Evolutionary conservation across 1,284 basidiomycete genomes (phyloP).

Genomic region (Xerocomus minutiporus): DNA sequence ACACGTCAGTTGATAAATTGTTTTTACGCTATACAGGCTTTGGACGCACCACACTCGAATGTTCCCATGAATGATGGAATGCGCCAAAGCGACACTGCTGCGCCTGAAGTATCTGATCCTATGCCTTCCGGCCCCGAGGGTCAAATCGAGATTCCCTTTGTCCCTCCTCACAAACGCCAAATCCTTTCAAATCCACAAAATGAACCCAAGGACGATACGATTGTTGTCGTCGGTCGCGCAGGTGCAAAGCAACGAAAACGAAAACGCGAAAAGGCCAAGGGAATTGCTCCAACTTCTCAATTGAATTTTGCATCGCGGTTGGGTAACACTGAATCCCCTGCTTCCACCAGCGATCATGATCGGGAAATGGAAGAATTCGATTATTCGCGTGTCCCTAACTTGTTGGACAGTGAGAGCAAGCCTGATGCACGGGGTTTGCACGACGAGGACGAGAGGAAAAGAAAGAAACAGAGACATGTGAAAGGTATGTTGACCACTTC

Average conservation of each 20-base stretch:
- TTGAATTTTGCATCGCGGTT: constrained; percentile 4
- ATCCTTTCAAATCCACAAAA: constrained; percentile 13
- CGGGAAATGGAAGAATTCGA: constrained; percentile 58
- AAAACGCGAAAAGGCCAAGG: constrained; percentile 24
- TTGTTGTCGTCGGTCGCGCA: constrained; percentile 66
- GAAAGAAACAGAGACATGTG: constrained; percentile 47
- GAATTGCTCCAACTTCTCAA: neutral
- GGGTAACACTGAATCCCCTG: constrained; percentile 2
- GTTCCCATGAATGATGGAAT: constrained; percentile 1
- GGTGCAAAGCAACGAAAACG: constrained; percentile 61
- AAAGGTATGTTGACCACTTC: constrained; percentile 38
- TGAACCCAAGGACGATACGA: constrained; percentile 50
- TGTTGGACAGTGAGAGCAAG: constrained; percentile 59
- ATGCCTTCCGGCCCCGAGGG: constrained; percentile 29
- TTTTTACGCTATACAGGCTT: constrained; percentile 9
- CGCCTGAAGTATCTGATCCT: constrained; percentile 12
- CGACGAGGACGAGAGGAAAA: constrained; percentile 33
- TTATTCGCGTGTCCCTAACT: constrained; percentile 69
- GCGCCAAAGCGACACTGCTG: constrained; percentile 5
- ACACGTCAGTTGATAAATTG: constrained; percentile 2
- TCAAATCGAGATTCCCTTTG: constrained; percentile 64
- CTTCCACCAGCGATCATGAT: constrained; percentile 16
- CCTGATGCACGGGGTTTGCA: constrained; percentile 34
- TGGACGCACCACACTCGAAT: constrained; percentile 1
- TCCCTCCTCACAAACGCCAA: constrained; percentile 55